Evolutionary conservation across 345 rosid genomes (phyloP), one percentile per base, ranked within the genome.

Genomic region (Syzygium jambos): DNA sequence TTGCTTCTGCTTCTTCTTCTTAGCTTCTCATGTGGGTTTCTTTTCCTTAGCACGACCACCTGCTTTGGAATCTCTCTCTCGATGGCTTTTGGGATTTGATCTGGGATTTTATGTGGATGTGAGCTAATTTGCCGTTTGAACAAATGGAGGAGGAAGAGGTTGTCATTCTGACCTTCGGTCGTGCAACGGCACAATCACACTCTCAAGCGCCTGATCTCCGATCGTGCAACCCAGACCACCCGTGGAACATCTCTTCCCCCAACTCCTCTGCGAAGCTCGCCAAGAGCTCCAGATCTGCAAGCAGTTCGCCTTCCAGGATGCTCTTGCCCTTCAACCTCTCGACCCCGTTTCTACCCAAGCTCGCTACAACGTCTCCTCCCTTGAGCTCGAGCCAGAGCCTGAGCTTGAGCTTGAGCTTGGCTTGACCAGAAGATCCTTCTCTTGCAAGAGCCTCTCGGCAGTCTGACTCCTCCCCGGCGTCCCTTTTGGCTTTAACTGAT

Each of bases 381-480:
- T 15, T 80, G 23, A 85, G 57, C 46, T 55, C 51, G 85, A 80
- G 52, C 25, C 84, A 34, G 77, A 43, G 46, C 46, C 46, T 5
- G 6, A 41, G 43, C 43, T 6, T 4, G 5, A 41, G 43, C 43
- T 1, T 4, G 43, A n/a, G n/a, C n/a, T n/a, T 15, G 86, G 30
- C 3, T 34, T 23, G 15, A 61, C 91, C 41, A 87, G 17, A 65
- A 87, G 92, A 86, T 90, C 93, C 78, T 92, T 92, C 92, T 68
- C 93, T 53, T 94, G 94, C 92, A 94, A 53, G 23, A 92, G 91
- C 87, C 92, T 43, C 46, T 43, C 1, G 46, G 46, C 46, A 1
- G 46, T 43, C 46, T 7, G 46, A 43, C 46, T 43, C 46, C 46
- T 43, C 46, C 46, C 46, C 84, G 83, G 65, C n/a, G 46, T 54